Conservation (phyloP, 2,329 filamentous ascomycete species). For the Emmonsiellopsis sp. region DNA sequence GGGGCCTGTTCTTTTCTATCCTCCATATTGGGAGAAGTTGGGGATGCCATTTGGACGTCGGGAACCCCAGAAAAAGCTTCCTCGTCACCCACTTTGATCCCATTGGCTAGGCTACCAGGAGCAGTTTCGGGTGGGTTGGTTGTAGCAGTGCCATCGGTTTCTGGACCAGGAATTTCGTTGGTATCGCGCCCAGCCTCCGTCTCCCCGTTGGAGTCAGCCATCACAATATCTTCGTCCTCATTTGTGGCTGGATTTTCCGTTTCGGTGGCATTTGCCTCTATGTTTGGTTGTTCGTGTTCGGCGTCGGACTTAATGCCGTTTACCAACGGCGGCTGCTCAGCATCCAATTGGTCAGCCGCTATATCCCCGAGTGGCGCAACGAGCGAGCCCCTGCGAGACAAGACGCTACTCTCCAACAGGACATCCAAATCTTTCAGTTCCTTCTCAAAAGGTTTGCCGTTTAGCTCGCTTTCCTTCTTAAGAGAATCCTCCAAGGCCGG, state of each 20-base stretch:
- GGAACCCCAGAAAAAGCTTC: slow-evolving; percentile 29
- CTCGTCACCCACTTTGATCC: slow-evolving; percentile 19
- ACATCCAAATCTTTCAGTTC: slow-evolving; percentile 65
- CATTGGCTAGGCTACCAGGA: slow-evolving; percentile 10
- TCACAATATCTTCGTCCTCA: slow-evolving; percentile 8
- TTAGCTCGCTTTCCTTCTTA: slow-evolving; percentile 72
- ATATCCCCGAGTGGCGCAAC: background rate
- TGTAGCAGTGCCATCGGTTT: background rate
- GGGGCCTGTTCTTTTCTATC: slow-evolving; percentile 35
- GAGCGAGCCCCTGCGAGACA: slow-evolving; percentile 37
- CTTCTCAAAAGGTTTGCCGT: slow-evolving; percentile 58
- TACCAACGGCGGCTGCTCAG: slow-evolving; percentile 16
- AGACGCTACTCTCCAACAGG: slow-evolving; percentile 59
- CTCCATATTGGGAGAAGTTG: slow-evolving; percentile 28
- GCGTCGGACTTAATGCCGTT: slow-evolving; percentile 18
- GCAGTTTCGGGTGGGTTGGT: background rate
- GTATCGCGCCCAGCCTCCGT: background rate
- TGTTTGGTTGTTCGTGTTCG: background rate
- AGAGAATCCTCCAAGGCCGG: slow-evolving; percentile 67
- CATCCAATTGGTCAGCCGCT: background rate
- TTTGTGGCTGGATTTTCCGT: background rate
- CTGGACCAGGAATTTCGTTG: background rate
- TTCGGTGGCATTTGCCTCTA: background rate
- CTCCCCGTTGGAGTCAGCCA: slow-evolving; percentile 11
- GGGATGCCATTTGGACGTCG: slow-evolving; percentile 33